Evolutionary conservation across 805 yeast genomes (phyloP).

Genomic region (Zygotorulaspora sp.): DNA sequence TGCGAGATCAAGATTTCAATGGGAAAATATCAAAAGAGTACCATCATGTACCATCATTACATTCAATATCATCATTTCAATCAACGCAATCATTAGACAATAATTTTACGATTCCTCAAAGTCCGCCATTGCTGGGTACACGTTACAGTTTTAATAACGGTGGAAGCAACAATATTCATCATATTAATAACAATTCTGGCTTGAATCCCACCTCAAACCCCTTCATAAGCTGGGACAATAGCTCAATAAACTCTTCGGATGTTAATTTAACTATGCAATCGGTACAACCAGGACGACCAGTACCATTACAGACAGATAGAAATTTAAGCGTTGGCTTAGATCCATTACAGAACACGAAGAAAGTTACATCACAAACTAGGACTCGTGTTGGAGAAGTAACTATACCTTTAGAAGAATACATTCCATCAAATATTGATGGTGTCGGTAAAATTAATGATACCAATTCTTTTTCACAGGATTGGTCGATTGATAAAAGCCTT

Average conservation of each 20-base stretch:
- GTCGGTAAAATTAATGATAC: constrained; percentile 30
- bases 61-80: constrained; percentile 32
- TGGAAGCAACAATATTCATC: background rate
- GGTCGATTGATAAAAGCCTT: constrained; percentile 11
- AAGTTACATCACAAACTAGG: constrained; percentile 23
- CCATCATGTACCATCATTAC: constrained; percentile 29
- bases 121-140: constrained; percentile 21
- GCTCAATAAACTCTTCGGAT: constrained; percentile 19
- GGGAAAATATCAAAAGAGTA: constrained; percentile 32
- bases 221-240: constrained; percentile 18
- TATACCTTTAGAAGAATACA: constrained; percentile 37
- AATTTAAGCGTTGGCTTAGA: constrained; percentile 27
- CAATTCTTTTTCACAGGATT: constrained; percentile 13
- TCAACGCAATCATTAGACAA: constrained; percentile 34
- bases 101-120: constrained; percentile 28
- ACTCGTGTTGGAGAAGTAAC: constrained; percentile 38
- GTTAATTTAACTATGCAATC: constrained; percentile 2
- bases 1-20: constrained; percentile 13
- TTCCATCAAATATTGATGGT: constrained; percentile 33
- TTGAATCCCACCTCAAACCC: constrained; percentile 6
- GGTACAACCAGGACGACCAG: constrained; percentile 19
- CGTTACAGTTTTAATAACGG: constrained; percentile 4
- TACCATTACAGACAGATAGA: constrained; percentile 9
- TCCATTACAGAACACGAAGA: constrained; percentile 26
- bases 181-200: background rate